Conservation (phyloP, 208 protist species). For the Trichomonas tenax region DNA sequence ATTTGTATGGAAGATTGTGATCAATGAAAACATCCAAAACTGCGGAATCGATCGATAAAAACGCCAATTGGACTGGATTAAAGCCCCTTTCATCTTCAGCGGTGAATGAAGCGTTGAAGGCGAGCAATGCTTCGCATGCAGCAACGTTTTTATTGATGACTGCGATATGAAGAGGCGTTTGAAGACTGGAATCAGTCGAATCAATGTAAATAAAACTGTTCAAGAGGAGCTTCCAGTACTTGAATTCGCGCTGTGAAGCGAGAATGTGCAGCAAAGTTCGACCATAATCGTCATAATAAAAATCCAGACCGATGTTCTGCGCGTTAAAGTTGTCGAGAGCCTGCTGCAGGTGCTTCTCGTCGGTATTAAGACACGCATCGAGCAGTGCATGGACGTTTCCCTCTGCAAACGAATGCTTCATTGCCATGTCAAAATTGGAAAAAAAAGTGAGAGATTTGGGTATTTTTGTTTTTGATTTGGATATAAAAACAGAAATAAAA, state of each 20-base stretch:
- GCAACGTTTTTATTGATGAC: background rate
- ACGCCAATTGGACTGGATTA: background rate
- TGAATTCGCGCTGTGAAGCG: background rate
- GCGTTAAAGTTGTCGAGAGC: background rate
- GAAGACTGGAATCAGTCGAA: background rate
- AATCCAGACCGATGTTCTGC: background rate
- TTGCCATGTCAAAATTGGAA: background rate
- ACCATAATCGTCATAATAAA: background rate
- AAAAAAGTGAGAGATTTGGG: too few species aligned
- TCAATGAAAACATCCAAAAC: background rate
- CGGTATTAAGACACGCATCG: background rate
- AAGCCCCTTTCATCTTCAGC: background rate
- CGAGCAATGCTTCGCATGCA: background rate
- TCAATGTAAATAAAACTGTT: background rate
- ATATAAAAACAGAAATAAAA: too few species aligned
- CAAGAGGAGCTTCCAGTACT: background rate
- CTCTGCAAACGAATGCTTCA: background rate
- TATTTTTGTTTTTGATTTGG: too few species aligned
- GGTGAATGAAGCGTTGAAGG: background rate
- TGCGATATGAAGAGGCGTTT: background rate
- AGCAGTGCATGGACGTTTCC: background rate
- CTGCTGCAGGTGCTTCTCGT: background rate
- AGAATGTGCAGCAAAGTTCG: background rate
- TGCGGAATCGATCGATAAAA: background rate
- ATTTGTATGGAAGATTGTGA: background rate